Evolutionary conservation across 2,329 filamentous ascomycete genomes (phyloP).

Genomic region (Trichoderma atrobrunneum): DNA sequence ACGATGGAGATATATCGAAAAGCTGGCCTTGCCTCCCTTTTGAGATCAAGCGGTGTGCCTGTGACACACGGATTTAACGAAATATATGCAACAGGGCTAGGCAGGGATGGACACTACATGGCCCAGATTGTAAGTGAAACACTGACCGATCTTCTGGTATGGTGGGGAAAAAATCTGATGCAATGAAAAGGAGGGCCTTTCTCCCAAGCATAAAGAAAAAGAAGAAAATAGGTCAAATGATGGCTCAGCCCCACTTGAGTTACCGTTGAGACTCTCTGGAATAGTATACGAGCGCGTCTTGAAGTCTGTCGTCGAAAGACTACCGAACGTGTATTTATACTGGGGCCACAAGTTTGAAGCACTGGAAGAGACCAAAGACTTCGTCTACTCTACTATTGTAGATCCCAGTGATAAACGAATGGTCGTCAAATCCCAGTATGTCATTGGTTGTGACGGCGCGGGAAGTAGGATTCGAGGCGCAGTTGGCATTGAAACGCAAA

Average conservation of each 20-base stretch:
- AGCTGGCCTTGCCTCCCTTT: not conserved
- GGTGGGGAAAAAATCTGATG: not conserved
- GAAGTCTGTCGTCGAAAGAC: not conserved
- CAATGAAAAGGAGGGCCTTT: not conserved
- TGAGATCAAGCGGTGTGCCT: not conserved
- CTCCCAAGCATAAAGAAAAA: not conserved
- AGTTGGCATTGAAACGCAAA: not conserved
- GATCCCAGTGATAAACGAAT: not conserved
- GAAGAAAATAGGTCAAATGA: not conserved
- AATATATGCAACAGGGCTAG: not conserved
- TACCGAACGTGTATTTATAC: not conserved
- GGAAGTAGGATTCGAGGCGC: not conserved
- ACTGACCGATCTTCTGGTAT: not conserved
- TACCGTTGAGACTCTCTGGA: not conserved
- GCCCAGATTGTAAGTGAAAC: not conserved
- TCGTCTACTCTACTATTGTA: not conserved
- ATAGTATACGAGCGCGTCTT: not conserved
- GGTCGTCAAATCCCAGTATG: not conserved
- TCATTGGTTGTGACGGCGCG: not conserved
- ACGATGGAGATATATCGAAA: not conserved
- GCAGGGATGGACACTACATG: not conserved
- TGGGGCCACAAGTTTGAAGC: not conserved
- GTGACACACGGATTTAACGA: not conserved
- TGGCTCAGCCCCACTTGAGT: not conserved
- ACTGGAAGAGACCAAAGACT: not conserved